phyloP scores from a whole-genome alignment of 495 filamentous ascomycete species.

The Penicillium odoratum region DNA sequence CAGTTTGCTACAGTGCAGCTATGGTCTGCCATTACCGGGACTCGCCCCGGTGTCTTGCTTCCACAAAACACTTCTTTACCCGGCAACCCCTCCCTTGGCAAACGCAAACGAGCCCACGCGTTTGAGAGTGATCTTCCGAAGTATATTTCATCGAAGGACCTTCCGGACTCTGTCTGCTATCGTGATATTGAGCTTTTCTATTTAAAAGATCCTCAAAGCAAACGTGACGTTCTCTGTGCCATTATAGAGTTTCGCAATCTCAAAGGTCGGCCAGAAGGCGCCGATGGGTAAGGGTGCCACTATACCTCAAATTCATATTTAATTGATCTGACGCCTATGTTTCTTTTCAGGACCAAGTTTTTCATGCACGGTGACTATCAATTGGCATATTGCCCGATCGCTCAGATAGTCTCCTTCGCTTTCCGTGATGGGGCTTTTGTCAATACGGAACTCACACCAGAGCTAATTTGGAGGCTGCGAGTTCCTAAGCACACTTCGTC shows the following conservation, averaged over 20 bases:
- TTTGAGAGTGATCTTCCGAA: slow-evolving; percentile 34
- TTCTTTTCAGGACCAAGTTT: slow-evolving; percentile 31
- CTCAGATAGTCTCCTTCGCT: slow-evolving; percentile 31
- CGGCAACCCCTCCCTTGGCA: slow-evolving; percentile 15
- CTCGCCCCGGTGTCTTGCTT: slow-evolving; percentile 28
- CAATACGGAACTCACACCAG: slow-evolving; percentile 28
- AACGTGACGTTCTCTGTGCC: slow-evolving; percentile 28
- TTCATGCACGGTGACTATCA: slow-evolving; percentile 35
- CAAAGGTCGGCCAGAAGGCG: slow-evolving; percentile 28
- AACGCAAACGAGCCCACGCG: slow-evolving; percentile 17
- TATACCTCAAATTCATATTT: slow-evolving; percentile 3
- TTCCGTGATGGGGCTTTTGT: slow-evolving; percentile 30
- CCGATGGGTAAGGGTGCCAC: slow-evolving; percentile 24
- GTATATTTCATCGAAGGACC: slow-evolving; percentile 20
- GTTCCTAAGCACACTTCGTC: slow-evolving; percentile 25
- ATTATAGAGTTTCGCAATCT: slow-evolving; percentile 33
- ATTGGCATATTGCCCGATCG: slow-evolving; percentile 32
- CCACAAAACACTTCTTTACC: slow-evolving; percentile 23
- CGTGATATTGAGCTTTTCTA: slow-evolving; percentile 34
- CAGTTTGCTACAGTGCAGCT: slow-evolving; percentile 30
- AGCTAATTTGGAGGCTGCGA: slow-evolving; percentile 30
- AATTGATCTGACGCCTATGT: slow-evolving; percentile 10
- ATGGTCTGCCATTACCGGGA: slow-evolving; percentile 34
- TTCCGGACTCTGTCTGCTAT: slow-evolving; percentile 32
- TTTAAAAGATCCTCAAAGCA: slow-evolving; percentile 24